Percentiles rank a stretch among this genome's conserved stretches.
Evolutionary conservation across 345 rosid genomes (phyloP).

Genomic region (Aquilaria sinensis): DNA sequence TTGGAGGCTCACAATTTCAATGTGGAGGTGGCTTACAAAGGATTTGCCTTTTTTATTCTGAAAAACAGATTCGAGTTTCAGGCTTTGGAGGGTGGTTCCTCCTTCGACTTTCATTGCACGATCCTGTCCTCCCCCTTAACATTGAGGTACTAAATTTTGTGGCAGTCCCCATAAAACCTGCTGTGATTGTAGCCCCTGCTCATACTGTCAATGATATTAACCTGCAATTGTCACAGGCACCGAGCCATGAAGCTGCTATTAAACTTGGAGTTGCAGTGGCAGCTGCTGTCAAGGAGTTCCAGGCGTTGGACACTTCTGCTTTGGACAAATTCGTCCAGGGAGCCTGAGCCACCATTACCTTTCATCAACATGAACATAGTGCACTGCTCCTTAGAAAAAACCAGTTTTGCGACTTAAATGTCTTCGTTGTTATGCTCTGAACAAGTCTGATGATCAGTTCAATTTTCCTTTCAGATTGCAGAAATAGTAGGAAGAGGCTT

Average conservation of each 20-base stretch:
- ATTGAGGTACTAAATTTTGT: conserved; percentile 53
- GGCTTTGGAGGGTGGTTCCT: conserved; percentile 98
- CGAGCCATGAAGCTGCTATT: conserved; percentile 65
- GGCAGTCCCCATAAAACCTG: conserved; percentile 8
- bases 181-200: not conserved
- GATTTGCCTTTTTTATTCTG: conserved; percentile 5
- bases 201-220: conserved; percentile 1
- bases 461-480: too few relatives aligned
- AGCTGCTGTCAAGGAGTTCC: conserved; percentile 58
- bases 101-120: conserved; percentile 95
- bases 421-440: too few relatives aligned
- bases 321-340: conserved; percentile 56
- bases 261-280: conserved; percentile 71
- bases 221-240: conserved; percentile 36
- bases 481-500: too few relatives aligned
- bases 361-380: too few relatives aligned
- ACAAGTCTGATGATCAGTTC: too few relatives aligned
- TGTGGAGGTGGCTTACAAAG: too few relatives aligned
- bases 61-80: conserved; percentile 73
- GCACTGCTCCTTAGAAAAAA: too few relatives aligned
- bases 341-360: conserved; percentile 5
- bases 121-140: conserved; percentile 98
- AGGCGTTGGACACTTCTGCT: conserved; percentile 75
- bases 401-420: too few relatives aligned
- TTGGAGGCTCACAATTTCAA: too few relatives aligned